Base-by-base conservation (phyloP, 2,329 filamentous ascomycete genomes). In the Venturia pyrina region DNA sequence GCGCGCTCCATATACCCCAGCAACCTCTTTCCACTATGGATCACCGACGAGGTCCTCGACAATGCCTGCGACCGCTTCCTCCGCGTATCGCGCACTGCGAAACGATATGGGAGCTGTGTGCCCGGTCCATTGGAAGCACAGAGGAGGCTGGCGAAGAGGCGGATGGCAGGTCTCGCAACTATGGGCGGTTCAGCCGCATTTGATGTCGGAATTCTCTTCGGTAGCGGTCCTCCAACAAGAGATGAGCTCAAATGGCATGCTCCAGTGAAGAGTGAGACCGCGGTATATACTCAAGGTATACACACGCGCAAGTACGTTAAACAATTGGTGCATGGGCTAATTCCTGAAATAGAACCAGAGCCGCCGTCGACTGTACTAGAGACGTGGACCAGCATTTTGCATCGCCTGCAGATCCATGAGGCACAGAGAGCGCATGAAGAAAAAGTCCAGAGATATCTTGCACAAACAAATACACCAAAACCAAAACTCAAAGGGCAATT, bases 81-180 rank as follows among this genome's bases (percentile, higher is more conserved):
- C 64, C 80, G 78, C 57, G 79, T 78, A 67, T 75, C 75, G 66
- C 77, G 76, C 68, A 72, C 75, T 50, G 78, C 80, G 67, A 74
- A 75, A 71, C 81, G 85, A 68, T 78, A 85, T 80, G 84, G 83
- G 69, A 86, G 85, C 77, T 80, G 80, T 69, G 82, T 86, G 3
- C 85, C 85, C 13, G 85, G 85, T 2, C 85, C 85, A 71, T 76
- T 87, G 76, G 85, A 88, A 74, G 84, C 85, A 59, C 80, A 82
- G 68, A 79, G 80, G 71, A 78, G 85, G 64, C 76, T 81, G 59
- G 77, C 83, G 2, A 85, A 80, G 73, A 78, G 85, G 65, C 79
- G 81, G 64, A 85, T 86, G 76, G 83, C 78, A 64, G 78, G 77
- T 21, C 71, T 81, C 13, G 79, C 80, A 43, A 73, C 76, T 21